Conservation (phyloP, 1,139 yeast species). For the Blastobotrys indianensis region DNA sequence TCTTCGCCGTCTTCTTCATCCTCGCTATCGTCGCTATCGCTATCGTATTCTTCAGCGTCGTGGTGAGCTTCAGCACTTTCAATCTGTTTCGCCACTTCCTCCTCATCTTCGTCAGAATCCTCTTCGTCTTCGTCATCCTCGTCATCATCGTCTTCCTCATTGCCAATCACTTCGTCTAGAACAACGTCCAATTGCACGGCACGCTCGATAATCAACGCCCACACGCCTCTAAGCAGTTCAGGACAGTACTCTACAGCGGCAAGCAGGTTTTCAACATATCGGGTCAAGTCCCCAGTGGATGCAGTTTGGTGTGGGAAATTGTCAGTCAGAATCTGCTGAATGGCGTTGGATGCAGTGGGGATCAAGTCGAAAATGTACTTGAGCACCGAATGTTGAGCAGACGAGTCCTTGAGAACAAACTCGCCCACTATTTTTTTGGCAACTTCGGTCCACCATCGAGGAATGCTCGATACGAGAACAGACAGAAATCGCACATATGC, state of each 20-base stretch:
- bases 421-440: slow-evolving; percentile 58
- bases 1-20: slow-evolving; percentile 35
- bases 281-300: slow-evolving; percentile 46
- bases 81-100: slow-evolving; percentile 40
- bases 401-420: slow-evolving; percentile 41
- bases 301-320: slow-evolving; percentile 78
- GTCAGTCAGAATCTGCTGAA: slow-evolving; percentile 53
- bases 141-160: slow-evolving; percentile 71
- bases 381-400: slow-evolving; percentile 62
- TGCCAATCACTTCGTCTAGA: slow-evolving; percentile 81
- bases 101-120: slow-evolving; percentile 42
- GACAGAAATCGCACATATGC: slow-evolving; percentile 64
- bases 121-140: slow-evolving; percentile 51
- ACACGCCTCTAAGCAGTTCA: slow-evolving; percentile 59
- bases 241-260: slow-evolving; percentile 59
- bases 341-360: slow-evolving; percentile 70
- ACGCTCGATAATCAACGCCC: slow-evolving; percentile 76
- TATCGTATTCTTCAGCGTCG: slow-evolving; percentile 15
- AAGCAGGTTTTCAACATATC: slow-evolving; percentile 63
- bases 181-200: slow-evolving; percentile 91
- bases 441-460: slow-evolving; percentile 87
- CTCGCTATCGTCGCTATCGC: slow-evolving; percentile 27
- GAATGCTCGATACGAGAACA: slow-evolving; percentile 77
- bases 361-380: slow-evolving; percentile 58
- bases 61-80: slow-evolving; percentile 20